Conservation (phyloP, 2,329 filamentous ascomycete species). For the Spiromastix sp. region DNA sequence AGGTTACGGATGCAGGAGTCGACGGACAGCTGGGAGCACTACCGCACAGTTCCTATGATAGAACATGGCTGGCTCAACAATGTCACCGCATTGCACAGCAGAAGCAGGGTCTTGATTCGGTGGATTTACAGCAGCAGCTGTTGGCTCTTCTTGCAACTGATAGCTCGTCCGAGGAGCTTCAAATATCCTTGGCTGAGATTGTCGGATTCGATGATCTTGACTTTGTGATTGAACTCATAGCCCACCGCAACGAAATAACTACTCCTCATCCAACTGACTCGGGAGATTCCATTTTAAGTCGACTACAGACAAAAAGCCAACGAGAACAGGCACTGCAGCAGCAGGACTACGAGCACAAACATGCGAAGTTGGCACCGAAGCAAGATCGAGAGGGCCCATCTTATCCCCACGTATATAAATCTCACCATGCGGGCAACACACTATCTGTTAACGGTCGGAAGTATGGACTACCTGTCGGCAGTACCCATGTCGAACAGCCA, state of each 20-base stretch:
- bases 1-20: constrained; percentile 34
- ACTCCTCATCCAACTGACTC: constrained; percentile 31
- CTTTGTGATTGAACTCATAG: constrained; percentile 81
- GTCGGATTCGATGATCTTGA: constrained; percentile 91
- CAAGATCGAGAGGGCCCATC: constrained; percentile 59
- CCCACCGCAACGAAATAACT: constrained; percentile 60
- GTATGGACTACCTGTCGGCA: constrained; percentile 72
- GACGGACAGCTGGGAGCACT: constrained; percentile 2
- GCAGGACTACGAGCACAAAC: constrained; percentile 76
- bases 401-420: constrained; percentile 90
- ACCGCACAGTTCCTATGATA: constrained; percentile 37
- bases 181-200: constrained; percentile 79
- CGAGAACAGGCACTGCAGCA: constrained; percentile 66
- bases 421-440: constrained; percentile 74
- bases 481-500: constrained; percentile 56
- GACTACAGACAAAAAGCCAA: constrained; percentile 64
- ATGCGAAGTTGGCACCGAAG: constrained; percentile 57
- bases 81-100: constrained; percentile 56
- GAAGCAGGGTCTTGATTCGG: constrained; percentile 56
- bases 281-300: constrained; percentile 32
- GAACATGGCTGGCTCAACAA: constrained; percentile 60
- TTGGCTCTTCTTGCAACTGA: constrained; percentile 61
- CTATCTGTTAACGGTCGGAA: constrained; percentile 69
- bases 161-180: constrained; percentile 72
- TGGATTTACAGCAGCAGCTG: constrained; percentile 69